These are phyloP conservation scores for Pythium monospermum DNA, from an alignment of 352 stramenopile species.

Conservation along the genomic window DNA sequence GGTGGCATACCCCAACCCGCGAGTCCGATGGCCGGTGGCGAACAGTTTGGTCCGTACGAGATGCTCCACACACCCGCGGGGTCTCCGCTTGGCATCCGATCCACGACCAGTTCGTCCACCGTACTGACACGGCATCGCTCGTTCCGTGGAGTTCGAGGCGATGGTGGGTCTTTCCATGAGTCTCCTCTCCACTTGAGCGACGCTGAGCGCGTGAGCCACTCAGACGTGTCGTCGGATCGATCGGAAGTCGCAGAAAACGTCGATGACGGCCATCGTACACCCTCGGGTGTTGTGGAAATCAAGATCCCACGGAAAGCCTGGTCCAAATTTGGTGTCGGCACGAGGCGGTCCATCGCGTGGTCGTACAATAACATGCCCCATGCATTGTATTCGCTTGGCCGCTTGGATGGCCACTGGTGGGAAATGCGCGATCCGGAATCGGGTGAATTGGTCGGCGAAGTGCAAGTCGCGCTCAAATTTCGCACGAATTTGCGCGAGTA, in stretches of 20 bases:
- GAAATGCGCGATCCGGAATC: conserved; percentile 72
- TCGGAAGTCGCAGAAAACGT: conserved; percentile 35
- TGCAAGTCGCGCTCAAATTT: conserved; percentile 82
- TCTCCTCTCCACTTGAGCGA: conserved; percentile 49
- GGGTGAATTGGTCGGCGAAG: conserved; percentile 69
- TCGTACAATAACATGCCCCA: conserved; percentile 77
- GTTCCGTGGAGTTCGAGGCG: conserved; percentile 48
- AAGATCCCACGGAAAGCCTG: conserved; percentile 82
- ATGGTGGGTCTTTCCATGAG: conserved; percentile 40
- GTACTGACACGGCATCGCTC: conserved; percentile 28
- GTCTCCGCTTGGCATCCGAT: conserved; percentile 38
- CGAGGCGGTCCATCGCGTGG: conserved; percentile 65
- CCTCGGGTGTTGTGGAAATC: conserved; percentile 67
- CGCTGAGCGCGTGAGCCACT: conserved; percentile 57
- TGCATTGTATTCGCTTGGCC: conserved; percentile 57
- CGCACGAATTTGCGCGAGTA: conserved; percentile 55
- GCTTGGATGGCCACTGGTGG: conserved; percentile 82
- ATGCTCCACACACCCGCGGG: conserved; percentile 53
- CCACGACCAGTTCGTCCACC: conserved; percentile 19
- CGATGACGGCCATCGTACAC: conserved; percentile 26
- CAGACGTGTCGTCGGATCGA: conserved; percentile 56
- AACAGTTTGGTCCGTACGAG: conserved; percentile 55
- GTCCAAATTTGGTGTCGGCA: conserved; percentile 58
- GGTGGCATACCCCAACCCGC: conserved; percentile 27
- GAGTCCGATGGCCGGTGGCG: conserved; percentile 49